Base-by-base conservation (phyloP, 176 grass and related monocot species). In the Bromus sterilis region DNA sequence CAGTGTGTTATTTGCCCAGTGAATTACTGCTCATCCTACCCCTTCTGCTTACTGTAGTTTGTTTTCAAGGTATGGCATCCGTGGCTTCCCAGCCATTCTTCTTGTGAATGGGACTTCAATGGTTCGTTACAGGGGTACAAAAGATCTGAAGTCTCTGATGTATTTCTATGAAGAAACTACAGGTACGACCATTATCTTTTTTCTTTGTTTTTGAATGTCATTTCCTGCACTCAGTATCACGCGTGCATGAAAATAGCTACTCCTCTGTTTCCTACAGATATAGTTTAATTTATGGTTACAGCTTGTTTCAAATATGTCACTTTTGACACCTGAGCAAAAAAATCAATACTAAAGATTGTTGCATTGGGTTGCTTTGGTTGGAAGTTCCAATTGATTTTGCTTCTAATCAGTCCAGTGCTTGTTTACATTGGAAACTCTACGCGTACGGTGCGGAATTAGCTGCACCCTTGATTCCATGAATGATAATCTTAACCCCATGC, bases 11-110 rank as follows among this genome's bases (percentile, higher is more conserved):
- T 90, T 83, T 86, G 18, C 10, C 66, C 56, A 63, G 41, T 81
- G 33, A 29, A 8, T 48, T 80, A 24, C 24, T 76, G 53, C 77
- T 82, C 65, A 88, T 67, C 23, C 8, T 69, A 63, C 79, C 74
- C 10, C 40, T 75, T 87, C 16, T 83, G 13, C 75, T 76, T 29
- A 66, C 36, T 88, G 63, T 75, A 97, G 94, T 80, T 82, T 97
- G 78, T 88, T 93, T 79, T 97, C 94, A 87, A 93, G 86, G 85
- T 97, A 93, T 75, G 94, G 94, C 48, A 67, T 97, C 18, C 94
- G 46, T 55, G 83, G 91, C 15, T 91, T 97, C 77, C 94, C 94
- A 70, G 74, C 94, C 77, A 82, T 97, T 82, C 63, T 97, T 44
- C 16, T 97, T 4, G 82, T 75, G 48, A 91, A 91, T 71, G 66